A percentile compares a stretch with the other conserved stretches of the same genome.
Evolutionary conservation across 345 rosid species (phyloP).

Genomic region (Salix udensis): DNA sequence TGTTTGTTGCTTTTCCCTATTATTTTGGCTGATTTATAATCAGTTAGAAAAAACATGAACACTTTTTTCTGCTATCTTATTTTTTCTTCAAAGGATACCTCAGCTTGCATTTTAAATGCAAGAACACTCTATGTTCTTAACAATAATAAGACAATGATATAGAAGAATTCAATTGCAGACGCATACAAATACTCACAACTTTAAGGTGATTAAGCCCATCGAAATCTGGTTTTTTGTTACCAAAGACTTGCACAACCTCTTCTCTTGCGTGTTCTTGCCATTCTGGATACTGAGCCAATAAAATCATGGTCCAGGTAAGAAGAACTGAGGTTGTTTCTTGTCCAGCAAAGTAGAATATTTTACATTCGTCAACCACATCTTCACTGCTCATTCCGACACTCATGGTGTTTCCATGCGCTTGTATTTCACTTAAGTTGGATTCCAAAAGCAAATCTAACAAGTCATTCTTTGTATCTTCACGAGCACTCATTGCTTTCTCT

Average conservation of each 20-base stretch:
- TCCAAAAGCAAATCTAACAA: slow-evolving; percentile 43
- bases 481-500: slow-evolving; percentile 31
- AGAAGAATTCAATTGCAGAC: neutral
- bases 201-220: slow-evolving; percentile 21
- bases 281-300: slow-evolving; percentile 3
- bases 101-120: too few relatives aligned
- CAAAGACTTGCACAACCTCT: slow-evolving; percentile 19
- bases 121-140: too few relatives aligned
- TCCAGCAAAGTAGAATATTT: slow-evolving; percentile 24
- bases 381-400: slow-evolving; percentile 32
- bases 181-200: slow-evolving; percentile 1
- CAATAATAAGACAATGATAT: too few relatives aligned
- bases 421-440: slow-evolving; percentile 36
- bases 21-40: too few relatives aligned
- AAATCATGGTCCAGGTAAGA: slow-evolving; percentile 23
- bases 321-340: slow-evolving; percentile 18
- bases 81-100: neutral
- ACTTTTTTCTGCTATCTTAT: too few relatives aligned
- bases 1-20: too few relatives aligned
- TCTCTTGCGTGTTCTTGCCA: slow-evolving; percentile 21
- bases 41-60: too few relatives aligned
- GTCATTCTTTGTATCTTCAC: slow-evolving; percentile 33
- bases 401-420: slow-evolving; percentile 14
- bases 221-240: slow-evolving; percentile 6
- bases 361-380: slow-evolving; percentile 28